Evolutionary conservation across 2,329 filamentous ascomycete genomes (phyloP), one percentile per base, ranked within the genome.

Genomic region (Alternaria atra): DNA sequence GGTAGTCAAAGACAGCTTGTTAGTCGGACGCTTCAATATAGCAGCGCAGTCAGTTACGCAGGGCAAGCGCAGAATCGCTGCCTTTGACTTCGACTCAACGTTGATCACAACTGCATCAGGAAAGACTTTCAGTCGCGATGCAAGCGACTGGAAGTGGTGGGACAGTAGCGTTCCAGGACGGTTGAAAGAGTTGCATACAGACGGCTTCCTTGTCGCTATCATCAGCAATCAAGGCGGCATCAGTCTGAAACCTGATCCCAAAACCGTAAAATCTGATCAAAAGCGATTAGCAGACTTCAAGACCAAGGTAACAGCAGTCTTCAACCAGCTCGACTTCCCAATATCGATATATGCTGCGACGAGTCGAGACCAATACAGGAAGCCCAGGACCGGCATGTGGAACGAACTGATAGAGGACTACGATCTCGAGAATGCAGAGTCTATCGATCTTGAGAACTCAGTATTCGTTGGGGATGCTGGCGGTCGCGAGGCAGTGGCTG

Each of bases 81-180:
- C 74, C 25, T 79, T 80, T 58, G 79, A 80, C 54, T 77, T 80
- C 55, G 95, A 99, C 76, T 95, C 92, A 7, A 99, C 95, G 0
- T 81, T 99, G 34, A 93, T 99, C 63, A 84, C 84, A 2, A 91
- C 93, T 0, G 85, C 88, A 4, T 97, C 93, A 0, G 93, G 93
- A 7, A 95, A 92, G 79, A 90, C 86, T 52, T 94, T 94, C 72
- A 85, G 88, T 3, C 85, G 85, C 52, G 87, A 89, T 66, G 86
- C 89, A 0, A 82, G 84, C 4, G 94, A 98, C 75, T 99, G 95
- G 95, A 93, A 92, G 77, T 99, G 95, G 95, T 98, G 93, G 93
- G 83, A 96, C 76, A 70, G 80, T 13, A 84, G 80, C 17, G 91
- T 98, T 0, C 92, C 93, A 1, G 79, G 78, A 0, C 87, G 82